Evolutionary conservation across 495 filamentous ascomycete species (phyloP).

Genomic region (Pseudotulostoma volvatum): DNA sequence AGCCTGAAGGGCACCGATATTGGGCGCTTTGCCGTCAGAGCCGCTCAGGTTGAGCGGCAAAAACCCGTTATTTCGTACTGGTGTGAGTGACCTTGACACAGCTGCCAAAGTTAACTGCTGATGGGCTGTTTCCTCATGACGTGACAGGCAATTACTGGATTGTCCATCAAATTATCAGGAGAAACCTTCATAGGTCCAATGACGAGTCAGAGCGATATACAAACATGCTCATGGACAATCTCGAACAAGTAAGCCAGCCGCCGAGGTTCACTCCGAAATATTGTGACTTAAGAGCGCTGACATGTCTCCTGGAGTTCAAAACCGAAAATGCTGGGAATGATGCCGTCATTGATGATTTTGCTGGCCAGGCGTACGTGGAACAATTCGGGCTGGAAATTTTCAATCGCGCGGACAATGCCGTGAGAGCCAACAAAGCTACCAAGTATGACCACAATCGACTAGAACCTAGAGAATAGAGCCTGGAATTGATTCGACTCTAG

Average conservation of each 20-base stretch:
- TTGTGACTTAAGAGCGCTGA: too few species aligned
- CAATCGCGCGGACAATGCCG: constrained; percentile 59
- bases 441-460: constrained; percentile 34
- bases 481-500: constrained; percentile 25
- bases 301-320: constrained; percentile 40
- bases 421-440: constrained; percentile 72
- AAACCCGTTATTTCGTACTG: constrained; percentile 87
- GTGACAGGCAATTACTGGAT: constrained; percentile 74
- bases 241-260: constrained; percentile 50
- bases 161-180: constrained; percentile 75
- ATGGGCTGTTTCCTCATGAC: constrained; percentile 4
- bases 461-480: neutral
- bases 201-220: constrained; percentile 65
- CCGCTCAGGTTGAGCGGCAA: constrained; percentile 63
- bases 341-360: constrained; percentile 63
- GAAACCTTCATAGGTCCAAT: constrained; percentile 57
- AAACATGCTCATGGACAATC: constrained; percentile 71
- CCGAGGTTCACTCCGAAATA: too few species aligned
- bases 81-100: constrained; percentile 43
- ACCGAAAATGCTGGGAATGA: constrained; percentile 44
- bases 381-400: constrained; percentile 86
- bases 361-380: constrained; percentile 80
- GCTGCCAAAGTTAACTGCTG: neutral
- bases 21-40: constrained; percentile 61
- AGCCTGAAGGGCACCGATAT: constrained; percentile 64